Evolutionary conservation across 345 rosid species (phyloP).

Genomic region (Crucihimalaya himalaica): DNA sequence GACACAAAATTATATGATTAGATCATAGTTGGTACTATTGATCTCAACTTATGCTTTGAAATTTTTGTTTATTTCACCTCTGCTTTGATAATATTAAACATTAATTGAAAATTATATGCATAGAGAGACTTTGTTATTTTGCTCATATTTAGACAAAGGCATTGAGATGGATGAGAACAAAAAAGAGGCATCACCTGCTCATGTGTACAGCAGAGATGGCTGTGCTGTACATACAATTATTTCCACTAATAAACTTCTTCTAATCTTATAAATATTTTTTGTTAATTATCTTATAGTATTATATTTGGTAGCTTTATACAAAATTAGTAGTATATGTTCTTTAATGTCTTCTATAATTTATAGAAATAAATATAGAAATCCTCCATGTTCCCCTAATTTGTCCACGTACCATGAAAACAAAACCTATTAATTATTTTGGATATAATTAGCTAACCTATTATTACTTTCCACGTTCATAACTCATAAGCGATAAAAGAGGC

Average conservation of each 20-base stretch:
- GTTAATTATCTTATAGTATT: constrained; percentile 13
- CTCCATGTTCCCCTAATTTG: constrained; percentile 26
- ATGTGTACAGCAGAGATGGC: constrained; percentile 40
- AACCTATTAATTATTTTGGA: not conserved
- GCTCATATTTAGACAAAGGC: constrained; percentile 24
- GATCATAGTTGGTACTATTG: constrained; percentile 1
- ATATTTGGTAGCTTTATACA: constrained; percentile 18
- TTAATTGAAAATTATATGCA: not conserved
- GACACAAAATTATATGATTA: not conserved
- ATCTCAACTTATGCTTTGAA: not conserved
- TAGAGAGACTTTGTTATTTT: not conserved
- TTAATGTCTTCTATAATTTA: not conserved
- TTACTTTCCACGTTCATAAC: constrained; percentile 38
- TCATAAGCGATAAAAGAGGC: constrained; percentile 21
- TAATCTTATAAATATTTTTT: not conserved
- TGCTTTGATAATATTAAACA: not conserved
- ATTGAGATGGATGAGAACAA: constrained; percentile 30
- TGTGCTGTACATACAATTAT: constrained; percentile 38
- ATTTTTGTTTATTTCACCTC: not conserved
- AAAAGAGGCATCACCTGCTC: constrained; percentile 31
- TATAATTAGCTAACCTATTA: constrained; percentile 30
- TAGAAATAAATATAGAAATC: constrained; percentile 9
- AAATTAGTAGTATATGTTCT: not conserved
- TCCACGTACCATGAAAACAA: constrained; percentile 27
- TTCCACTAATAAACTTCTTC: constrained; percentile 28